A percentile compares a stretch with the other conserved stretches of the same genome.
phyloP scores from a whole-genome alignment of 176 grass and related monocot genomes.

The Juncus effusus region DNA sequence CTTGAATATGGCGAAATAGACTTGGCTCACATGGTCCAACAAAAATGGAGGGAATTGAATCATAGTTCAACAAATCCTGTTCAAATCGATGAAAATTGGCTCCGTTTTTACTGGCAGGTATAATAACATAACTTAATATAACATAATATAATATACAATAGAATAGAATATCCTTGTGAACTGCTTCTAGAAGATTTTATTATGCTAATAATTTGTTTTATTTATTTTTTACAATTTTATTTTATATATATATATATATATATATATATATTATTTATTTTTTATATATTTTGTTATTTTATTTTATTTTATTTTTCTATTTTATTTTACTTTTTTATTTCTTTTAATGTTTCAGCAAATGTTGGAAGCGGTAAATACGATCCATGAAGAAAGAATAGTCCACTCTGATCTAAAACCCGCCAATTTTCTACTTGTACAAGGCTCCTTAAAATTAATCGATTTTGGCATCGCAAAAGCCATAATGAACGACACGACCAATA shows the following conservation, averaged over 20 bases:
- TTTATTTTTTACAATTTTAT: too few relatives aligned
- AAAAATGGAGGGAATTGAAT: constrained; percentile 70
- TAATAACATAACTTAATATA: too few relatives aligned
- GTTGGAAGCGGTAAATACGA: constrained; percentile 94
- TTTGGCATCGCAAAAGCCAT: constrained; percentile 35
- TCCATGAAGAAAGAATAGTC: constrained; percentile 83
- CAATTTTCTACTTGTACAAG: constrained; percentile 82
- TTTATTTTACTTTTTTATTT: background rate
- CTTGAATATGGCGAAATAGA: constrained; percentile 98
- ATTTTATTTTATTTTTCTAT: too few relatives aligned
- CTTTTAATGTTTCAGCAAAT: constrained; percentile 74
- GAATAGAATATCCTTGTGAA: background rate
- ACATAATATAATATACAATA: too few relatives aligned
- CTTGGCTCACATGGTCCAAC: constrained; percentile 87
- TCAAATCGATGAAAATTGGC: constrained; percentile 90
- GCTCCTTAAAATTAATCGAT: constrained; percentile 79
- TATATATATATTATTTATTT: too few relatives aligned
- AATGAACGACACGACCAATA: constrained; percentile 34
- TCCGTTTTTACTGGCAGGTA: constrained; percentile 99
- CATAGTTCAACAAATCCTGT: constrained; percentile 20
- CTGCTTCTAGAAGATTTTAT: background rate
- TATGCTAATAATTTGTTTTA: too few relatives aligned
- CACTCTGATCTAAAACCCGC: constrained; percentile 96
- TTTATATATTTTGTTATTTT: too few relatives aligned
- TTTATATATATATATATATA: too few relatives aligned